phyloP scores from a whole-genome alignment of 1,139 yeast genomes.

The Taphrina flavorubra region DNA sequence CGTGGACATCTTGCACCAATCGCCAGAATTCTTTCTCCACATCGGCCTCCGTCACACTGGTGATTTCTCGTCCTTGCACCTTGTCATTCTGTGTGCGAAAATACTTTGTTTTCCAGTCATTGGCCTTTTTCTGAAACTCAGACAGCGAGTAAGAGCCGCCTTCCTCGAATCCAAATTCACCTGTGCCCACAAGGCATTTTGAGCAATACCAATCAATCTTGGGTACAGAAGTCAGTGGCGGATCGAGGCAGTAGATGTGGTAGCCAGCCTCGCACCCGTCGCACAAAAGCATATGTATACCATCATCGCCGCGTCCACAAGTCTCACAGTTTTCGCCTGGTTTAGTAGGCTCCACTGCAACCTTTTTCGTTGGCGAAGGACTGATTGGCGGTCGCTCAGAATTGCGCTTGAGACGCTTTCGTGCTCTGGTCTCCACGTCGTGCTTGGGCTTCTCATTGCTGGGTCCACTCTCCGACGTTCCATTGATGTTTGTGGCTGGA shows the following conservation, averaged over 20 bases:
- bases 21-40: constrained; percentile 54
- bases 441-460: neutral
- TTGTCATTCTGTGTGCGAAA: constrained; percentile 48
- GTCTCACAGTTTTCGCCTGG: constrained; percentile 49
- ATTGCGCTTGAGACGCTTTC: constrained; percentile 45
- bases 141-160: constrained; percentile 64
- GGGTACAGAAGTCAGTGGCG: constrained; percentile 60
- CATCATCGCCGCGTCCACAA: constrained; percentile 61
- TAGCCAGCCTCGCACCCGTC: constrained; percentile 74
- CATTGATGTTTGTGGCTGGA: neutral
- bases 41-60: constrained; percentile 45
- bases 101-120: constrained; percentile 56
- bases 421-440: constrained; percentile 41
- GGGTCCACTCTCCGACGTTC: neutral
- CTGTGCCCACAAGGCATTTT: constrained; percentile 80
- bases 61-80: constrained; percentile 30
- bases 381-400: constrained; percentile 43
- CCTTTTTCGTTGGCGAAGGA: constrained; percentile 43
- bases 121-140: constrained; percentile 67
- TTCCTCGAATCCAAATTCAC: constrained; percentile 88
- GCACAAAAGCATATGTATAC: constrained; percentile 64
- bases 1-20: constrained; percentile 53
- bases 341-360: constrained; percentile 44
- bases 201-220: constrained; percentile 78
- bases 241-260: constrained; percentile 68